Evolutionary conservation across 1,284 basidiomycete genomes (phyloP), one percentile per base, ranked within the genome.

Genomic region (Ceratobasidium sp.): DNA sequence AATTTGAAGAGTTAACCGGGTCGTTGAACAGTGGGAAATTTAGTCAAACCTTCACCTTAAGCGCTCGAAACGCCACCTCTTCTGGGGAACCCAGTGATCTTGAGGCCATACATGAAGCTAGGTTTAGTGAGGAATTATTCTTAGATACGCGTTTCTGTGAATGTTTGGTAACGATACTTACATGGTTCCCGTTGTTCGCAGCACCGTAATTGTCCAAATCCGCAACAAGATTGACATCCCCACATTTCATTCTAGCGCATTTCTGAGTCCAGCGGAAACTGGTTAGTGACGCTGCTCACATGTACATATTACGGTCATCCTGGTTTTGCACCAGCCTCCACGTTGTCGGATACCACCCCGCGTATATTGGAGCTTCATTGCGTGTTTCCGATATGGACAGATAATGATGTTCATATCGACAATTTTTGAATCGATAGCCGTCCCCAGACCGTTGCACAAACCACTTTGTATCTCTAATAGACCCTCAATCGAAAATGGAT

Each of bases 361-460:
- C 29, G 48, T 66, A 66, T 2, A 53, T 5, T 6, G 17, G 24
- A 11, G 47, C 31, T 9, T 36, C n/a, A 6, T 27, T 24, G 15
- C 51, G 2, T 11, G 64, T 66, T 14, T 41, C 22, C 5, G 47
- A 22, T 17, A 53, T 48, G 14, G 50, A 8, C 2, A 66, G 29
- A 53, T 66, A 66, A 14, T 24, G 27, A 11, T n/a, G n/a, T n/a
- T 48, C 64, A 9, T 50, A 15, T 11, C n/a, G 3, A 27, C 48
- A 66, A 27, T 41, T 66, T n/a, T 66, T 66, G 64, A 66, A 53
- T n/a, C 48, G 29, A 31, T 51, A 66, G 51, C 63, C 63, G 2
- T n/a, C 33, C n/a, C 47, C 48, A 29, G 63, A 27, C 15, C 63
- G 63, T 31, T 65, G 47, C 5, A 50, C 29, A 51, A 65, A 50